Evolutionary conservation across 2,329 filamentous ascomycete genomes (phyloP), one percentile per base, ranked within the genome.

Genomic region (Graphilbum sp.): DNA sequence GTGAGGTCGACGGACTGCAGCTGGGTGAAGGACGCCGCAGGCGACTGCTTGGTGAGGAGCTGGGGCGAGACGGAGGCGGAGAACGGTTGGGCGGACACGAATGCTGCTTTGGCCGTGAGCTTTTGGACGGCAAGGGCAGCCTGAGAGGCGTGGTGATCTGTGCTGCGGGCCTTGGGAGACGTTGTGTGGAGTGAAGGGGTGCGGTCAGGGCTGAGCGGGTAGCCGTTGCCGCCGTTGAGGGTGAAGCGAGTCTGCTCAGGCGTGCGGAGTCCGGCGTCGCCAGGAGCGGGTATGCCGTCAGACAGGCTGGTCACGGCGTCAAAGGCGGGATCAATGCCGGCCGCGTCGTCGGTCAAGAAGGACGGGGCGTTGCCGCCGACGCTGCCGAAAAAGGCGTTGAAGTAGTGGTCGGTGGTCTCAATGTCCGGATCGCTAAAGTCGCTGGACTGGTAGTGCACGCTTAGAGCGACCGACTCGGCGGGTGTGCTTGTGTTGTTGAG

Each of bases 131-230:
- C 12, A 17, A 6, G 6, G n/a, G 20, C 4, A 11, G 19, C 20
- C n/a, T 29, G 16, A 6, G 30, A 34, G 19, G 49, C 35, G 51
- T 55, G 17, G 45, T 48, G 27, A 12, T 12, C 15, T 12, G 13
- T 12, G 27, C 15, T 29, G 5, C 10, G 27, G 5, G 13, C 54
- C 23, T 50, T 52, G 3, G 63, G 62, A 4, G 65, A 64, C 2
- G 55, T 52, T n/a, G 60, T 57, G 43, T 64, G 57, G 10, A 67
- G 51, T 10, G 66, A 64, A 17, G 64, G 62, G 15, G 66, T 69
- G 41, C 62, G 62, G 36, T 65, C 61, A 20, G 68, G 69, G 43
- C 66, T 73, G 46, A 70, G 49, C 25, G 66, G 69, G 44, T 61
- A 63, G 23, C 47, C 41, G 23, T 44, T 48, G 20, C 48, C 44